Percentiles rank a stretch among this genome's conserved stretches.
Evolutionary conservation across 768 basidiomycete species (phyloP).

Genomic region (Suillus variegatus): DNA sequence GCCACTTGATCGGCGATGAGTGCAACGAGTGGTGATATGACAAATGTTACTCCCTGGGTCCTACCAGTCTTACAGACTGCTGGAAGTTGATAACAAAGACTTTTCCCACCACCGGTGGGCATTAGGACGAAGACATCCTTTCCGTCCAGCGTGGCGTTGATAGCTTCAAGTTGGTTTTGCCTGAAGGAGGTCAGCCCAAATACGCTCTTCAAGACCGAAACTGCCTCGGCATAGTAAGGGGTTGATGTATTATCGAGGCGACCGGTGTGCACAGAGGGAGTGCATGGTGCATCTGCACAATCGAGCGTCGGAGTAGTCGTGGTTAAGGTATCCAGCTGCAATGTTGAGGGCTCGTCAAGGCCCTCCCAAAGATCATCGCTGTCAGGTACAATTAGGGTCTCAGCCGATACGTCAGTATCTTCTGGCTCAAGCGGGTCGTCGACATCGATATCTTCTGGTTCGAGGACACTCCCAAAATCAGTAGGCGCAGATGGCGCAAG

Average conservation of each 20-base stretch:
- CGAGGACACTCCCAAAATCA: neutral
- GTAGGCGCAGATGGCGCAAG: neutral
- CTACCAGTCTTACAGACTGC: slow-evolving; percentile 74
- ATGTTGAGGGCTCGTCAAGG: slow-evolving; percentile 39
- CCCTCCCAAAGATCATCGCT: slow-evolving; percentile 54
- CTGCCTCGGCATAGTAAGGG: slow-evolving; percentile 31
- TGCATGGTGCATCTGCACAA: slow-evolving; percentile 14
- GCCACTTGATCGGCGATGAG: slow-evolving; percentile 90
- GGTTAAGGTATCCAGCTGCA: slow-evolving; percentile 29
- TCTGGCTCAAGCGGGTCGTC: slow-evolving; percentile 21
- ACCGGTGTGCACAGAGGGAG: slow-evolving; percentile 5
- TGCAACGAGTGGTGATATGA: slow-evolving; percentile 85
- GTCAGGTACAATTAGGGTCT: slow-evolving; percentile 26
- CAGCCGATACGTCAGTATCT: slow-evolving; percentile 19
- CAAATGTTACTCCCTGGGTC: slow-evolving; percentile 83
- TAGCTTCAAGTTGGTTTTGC: slow-evolving; percentile 82
- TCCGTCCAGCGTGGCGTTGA: slow-evolving; percentile 75
- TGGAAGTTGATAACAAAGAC: slow-evolving; percentile 87
- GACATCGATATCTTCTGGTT: slow-evolving; percentile 9
- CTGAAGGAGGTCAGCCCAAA: slow-evolving; percentile 77
- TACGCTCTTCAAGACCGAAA: slow-evolving; percentile 31
- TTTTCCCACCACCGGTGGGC: slow-evolving; percentile 95
- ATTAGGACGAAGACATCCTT: slow-evolving; percentile 93
- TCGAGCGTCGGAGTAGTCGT: slow-evolving; percentile 19
- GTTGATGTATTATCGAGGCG: slow-evolving; percentile 35